Evolutionary conservation across 192 early-diverging fungal genomes (phyloP).

Genomic region (Umbelopsis vinacea): DNA sequence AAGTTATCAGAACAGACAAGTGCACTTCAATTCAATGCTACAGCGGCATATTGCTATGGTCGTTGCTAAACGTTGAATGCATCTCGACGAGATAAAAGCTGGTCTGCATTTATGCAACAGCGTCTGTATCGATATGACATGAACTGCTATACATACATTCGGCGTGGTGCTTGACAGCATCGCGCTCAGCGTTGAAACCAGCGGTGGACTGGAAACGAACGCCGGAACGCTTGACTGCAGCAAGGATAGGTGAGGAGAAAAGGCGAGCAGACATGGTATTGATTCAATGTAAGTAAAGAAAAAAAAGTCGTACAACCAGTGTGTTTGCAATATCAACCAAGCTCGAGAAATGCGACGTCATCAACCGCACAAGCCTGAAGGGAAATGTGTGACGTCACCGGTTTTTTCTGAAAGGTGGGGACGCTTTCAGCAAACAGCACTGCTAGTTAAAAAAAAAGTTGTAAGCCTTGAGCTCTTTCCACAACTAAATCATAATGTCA

Average conservation of each 20-base stretch:
- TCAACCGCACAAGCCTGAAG: neutral
- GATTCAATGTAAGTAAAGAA: slow-evolving; percentile 10
- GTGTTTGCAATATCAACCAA: neutral
- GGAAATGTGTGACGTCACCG: slow-evolving; percentile 6
- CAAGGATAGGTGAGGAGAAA: slow-evolving; percentile 25
- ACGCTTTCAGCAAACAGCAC: slow-evolving; percentile 1
- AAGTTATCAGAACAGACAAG: neutral
- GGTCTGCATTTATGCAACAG: neutral
- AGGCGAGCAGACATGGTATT: slow-evolving; percentile 34
- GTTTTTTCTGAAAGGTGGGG: neutral
- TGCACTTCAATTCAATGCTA: neutral
- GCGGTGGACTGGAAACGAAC: slow-evolving; percentile 33
- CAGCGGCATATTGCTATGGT: neutral
- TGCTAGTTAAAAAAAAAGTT: neutral
- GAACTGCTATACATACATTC: slow-evolving; percentile 27
- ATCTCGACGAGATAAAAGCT: neutral
- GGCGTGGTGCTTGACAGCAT: slow-evolving; percentile 43
- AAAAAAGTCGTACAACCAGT: slow-evolving; percentile 10
- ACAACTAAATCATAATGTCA: slow-evolving; percentile 9
- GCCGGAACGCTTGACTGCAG: slow-evolving; percentile 35
- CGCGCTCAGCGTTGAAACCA: slow-evolving; percentile 32
- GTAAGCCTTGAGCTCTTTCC: neutral
- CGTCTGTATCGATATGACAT: neutral
- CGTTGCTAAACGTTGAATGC: no score
- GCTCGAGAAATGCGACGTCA: neutral